Evolutionary conservation across 2,329 filamentous ascomycete species (phyloP).

Genomic region (Trichoderma sp.): DNA sequence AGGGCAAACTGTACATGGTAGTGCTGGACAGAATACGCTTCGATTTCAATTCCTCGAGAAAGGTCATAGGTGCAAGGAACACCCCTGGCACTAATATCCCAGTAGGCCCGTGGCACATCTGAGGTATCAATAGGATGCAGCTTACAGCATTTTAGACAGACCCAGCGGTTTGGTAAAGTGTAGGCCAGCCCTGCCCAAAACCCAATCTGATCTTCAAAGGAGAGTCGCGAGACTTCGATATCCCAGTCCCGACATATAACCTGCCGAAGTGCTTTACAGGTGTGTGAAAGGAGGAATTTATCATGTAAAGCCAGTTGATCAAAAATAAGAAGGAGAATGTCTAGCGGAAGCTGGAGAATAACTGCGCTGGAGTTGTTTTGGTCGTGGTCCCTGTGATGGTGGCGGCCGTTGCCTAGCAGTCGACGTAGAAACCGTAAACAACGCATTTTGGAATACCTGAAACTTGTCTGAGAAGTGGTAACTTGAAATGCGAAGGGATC

Average conservation of each 20-base stretch:
- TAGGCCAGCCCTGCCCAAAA: too few species aligned
- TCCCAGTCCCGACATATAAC: not conserved
- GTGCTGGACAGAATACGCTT: not conserved
- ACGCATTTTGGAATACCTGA: not conserved
- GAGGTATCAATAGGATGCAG: too few species aligned
- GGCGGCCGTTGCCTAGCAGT: not conserved
- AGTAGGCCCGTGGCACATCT: too few species aligned
- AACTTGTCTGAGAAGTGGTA: not conserved
- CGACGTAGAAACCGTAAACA: not conserved
- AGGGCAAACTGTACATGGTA: not conserved
- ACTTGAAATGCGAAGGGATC: not conserved
- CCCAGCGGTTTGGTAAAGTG: too few species aligned
- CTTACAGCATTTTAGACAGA: too few species aligned
- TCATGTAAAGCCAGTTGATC: not conserved
- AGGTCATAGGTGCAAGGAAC: not conserved
- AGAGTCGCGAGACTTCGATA: not conserved
- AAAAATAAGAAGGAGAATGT: not conserved
- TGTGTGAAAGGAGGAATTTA: not conserved
- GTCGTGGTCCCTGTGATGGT: not conserved
- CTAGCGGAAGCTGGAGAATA: not conserved
- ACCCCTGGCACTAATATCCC: not conserved
- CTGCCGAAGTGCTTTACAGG: not conserved
- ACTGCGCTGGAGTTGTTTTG: not conserved
- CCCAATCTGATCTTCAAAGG: too few species aligned
- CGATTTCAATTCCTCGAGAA: not conserved